Evolutionary conservation across 1,139 yeast genomes (phyloP).

Genomic region (Geotrichum carabidarum): DNA sequence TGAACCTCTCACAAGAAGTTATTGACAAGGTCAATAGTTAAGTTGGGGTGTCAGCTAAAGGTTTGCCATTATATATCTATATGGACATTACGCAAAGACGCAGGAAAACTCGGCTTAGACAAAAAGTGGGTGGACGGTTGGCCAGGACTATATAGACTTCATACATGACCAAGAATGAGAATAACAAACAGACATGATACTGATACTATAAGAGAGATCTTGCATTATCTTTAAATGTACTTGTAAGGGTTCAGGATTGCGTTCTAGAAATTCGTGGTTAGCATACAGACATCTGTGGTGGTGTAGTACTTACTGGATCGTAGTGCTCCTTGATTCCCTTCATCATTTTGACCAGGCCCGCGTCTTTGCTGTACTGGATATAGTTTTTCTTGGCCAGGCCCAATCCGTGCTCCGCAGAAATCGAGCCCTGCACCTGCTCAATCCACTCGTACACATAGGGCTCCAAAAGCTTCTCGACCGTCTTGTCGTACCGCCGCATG

Average conservation of each 20-base stretch:
- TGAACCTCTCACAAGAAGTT: slow-evolving; percentile 7
- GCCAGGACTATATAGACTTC: too few relatives aligned
- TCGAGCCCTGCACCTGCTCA: slow-evolving; percentile 68
- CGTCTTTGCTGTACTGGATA: slow-evolving; percentile 74
- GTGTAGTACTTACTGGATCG: slow-evolving; percentile 52
- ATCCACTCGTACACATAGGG: slow-evolving; percentile 95
- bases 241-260: slow-evolving; percentile 91
- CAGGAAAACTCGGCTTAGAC: too few relatives aligned
- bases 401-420: slow-evolving; percentile 94
- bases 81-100: too few relatives aligned
- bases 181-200: background rate
- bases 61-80: background rate
- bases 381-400: slow-evolving; percentile 94
- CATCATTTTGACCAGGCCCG: slow-evolving; percentile 63
- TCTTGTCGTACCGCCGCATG: slow-evolving; percentile 74
- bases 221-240: slow-evolving; percentile 39
- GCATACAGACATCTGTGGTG: background rate
- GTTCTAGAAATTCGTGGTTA: slow-evolving; percentile 35
- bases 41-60: too few relatives aligned
- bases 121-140: too few relatives aligned
- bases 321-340: slow-evolving; percentile 69
- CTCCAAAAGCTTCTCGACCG: slow-evolving; percentile 72
- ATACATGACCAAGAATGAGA: too few relatives aligned
- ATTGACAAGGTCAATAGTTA: slow-evolving; percentile 14
- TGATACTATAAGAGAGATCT: background rate